phyloP scores from a whole-genome alignment of 2,329 filamentous ascomycete genomes.

The Penicillium thymicola region DNA sequence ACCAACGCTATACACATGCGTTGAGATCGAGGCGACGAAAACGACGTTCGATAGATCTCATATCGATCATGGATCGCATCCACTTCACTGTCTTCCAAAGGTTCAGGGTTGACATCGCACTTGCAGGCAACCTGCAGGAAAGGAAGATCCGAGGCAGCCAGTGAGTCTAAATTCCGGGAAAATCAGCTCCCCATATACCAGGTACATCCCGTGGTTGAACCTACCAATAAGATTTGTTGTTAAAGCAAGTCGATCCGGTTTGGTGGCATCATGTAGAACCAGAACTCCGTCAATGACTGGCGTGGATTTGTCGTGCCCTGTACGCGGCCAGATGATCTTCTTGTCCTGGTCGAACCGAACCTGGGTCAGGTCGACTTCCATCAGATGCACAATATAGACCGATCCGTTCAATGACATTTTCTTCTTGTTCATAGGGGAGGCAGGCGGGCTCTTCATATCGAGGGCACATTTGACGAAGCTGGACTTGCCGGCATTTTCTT shows the following conservation, averaged over 20 bases:
- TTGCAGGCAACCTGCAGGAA: slow-evolving; percentile 84
- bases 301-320: slow-evolving; percentile 62
- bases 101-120: slow-evolving; percentile 68
- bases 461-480: slow-evolving; percentile 58
- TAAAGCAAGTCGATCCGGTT: slow-evolving; percentile 68
- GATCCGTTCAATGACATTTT: slow-evolving; percentile 57
- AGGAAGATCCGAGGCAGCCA: slow-evolving; percentile 69
- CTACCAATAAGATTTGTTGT: slow-evolving; percentile 76
- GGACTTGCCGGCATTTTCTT: slow-evolving; percentile 55
- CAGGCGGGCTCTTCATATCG: slow-evolving; percentile 48
- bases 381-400: slow-evolving; percentile 55
- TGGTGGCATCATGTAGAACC: slow-evolving; percentile 83
- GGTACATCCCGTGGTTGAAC: slow-evolving; percentile 26
- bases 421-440: slow-evolving; percentile 45
- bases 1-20: slow-evolving; percentile 74
- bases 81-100: slow-evolving; percentile 60
- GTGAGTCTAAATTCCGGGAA: slow-evolving; percentile 55
- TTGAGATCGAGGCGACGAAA: slow-evolving; percentile 66
- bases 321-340: slow-evolving; percentile 50
- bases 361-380: slow-evolving; percentile 55
- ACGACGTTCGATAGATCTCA: slow-evolving; percentile 70
- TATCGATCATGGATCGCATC: slow-evolving; percentile 69
- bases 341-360: slow-evolving; percentile 50
- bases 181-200: background rate
- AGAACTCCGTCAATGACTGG: slow-evolving; percentile 79